Evolutionary conservation across 192 early-diverging fungal species (phyloP).

Genomic region (Jimgerdemannia lactiflua): DNA sequence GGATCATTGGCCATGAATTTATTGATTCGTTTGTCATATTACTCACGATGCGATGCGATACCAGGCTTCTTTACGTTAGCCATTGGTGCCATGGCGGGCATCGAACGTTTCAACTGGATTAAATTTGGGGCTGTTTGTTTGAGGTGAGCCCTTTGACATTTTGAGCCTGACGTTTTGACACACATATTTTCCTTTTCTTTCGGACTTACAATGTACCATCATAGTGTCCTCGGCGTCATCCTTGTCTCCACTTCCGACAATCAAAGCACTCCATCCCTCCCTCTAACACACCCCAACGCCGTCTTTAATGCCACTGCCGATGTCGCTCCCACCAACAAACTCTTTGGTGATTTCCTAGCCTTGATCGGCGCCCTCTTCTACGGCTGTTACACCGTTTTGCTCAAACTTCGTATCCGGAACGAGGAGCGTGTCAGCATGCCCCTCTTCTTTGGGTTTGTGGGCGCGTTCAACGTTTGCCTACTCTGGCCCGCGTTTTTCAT

Average conservation of each 20-base stretch:
- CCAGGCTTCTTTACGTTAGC: constrained; percentile 67
- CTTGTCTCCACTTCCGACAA: constrained; percentile 53
- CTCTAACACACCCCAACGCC: constrained; percentile 3
- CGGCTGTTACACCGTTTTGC: constrained; percentile 70
- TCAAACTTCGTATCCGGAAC: constrained; percentile 67
- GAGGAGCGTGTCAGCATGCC: constrained; percentile 68
- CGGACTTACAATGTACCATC: not conserved
- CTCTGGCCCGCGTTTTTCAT: constrained; percentile 66
- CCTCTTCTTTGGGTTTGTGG: constrained; percentile 80
- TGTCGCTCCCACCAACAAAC: constrained; percentile 21
- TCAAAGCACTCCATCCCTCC: constrained; percentile 19
- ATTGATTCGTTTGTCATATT: too few relatives aligned
- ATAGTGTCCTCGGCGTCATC: constrained; percentile 61
- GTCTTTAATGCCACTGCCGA: not conserved
- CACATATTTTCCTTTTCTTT: not conserved
- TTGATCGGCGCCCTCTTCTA: constrained; percentile 74
- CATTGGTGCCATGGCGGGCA: constrained; percentile 56
- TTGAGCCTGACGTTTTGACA: too few relatives aligned
- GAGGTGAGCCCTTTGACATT: constrained; percentile 41
- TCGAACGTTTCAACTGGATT: constrained; percentile 54
- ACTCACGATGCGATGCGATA: too few relatives aligned
- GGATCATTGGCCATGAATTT: too few relatives aligned
- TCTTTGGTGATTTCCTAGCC: constrained; percentile 69
- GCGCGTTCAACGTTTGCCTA: constrained; percentile 62
- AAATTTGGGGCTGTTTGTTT: constrained; percentile 58